Percentiles rank a stretch among this genome's conserved stretches.
Conservation (phyloP, 495 filamentous ascomycete species). For the Xylaria nigripes region DNA sequence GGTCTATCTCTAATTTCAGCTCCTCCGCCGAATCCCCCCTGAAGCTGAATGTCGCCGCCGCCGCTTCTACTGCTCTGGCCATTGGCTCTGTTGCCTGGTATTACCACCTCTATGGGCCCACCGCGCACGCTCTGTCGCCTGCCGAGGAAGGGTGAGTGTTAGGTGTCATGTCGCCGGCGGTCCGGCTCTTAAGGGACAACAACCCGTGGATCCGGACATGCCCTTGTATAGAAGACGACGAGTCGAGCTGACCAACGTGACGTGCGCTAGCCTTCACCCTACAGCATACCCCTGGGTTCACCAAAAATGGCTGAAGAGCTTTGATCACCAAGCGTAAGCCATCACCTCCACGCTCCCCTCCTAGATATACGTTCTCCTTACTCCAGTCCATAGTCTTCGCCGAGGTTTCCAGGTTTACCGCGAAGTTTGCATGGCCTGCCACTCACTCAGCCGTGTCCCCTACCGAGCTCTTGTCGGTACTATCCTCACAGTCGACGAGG, state of each 20-base stretch:
- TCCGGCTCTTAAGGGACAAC: neutral
- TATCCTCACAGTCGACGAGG: constrained; percentile 92
- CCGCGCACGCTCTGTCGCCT: constrained; percentile 80
- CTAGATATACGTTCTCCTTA: constrained; percentile 10
- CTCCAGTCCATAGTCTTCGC: constrained; percentile 58
- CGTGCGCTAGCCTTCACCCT: constrained; percentile 66
- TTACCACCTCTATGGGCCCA: constrained; percentile 86
- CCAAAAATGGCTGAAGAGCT: constrained; percentile 80
- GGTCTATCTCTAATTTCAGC: constrained; percentile 49
- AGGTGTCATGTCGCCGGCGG: neutral
- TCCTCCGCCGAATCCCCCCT: constrained; percentile 51
- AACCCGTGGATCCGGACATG: neutral
- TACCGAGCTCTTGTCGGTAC: constrained; percentile 89
- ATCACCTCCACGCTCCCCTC: neutral
- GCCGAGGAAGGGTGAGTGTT: constrained; percentile 93
- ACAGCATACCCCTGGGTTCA: constrained; percentile 96
- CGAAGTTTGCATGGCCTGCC: constrained; percentile 95
- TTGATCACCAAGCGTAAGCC: constrained; percentile 88
- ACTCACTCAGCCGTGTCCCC: constrained; percentile 88
- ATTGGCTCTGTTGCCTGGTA: constrained; percentile 89
- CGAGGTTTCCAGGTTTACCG: constrained; percentile 99
- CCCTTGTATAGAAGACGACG: neutral
- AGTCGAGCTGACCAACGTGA: constrained; percentile 17
- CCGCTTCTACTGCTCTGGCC: constrained; percentile 74
- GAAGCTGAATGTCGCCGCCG: constrained; percentile 69